Evolutionary conservation across 2,329 filamentous ascomycete genomes (phyloP).

Genomic region (Ceratocystis cubensis): DNA sequence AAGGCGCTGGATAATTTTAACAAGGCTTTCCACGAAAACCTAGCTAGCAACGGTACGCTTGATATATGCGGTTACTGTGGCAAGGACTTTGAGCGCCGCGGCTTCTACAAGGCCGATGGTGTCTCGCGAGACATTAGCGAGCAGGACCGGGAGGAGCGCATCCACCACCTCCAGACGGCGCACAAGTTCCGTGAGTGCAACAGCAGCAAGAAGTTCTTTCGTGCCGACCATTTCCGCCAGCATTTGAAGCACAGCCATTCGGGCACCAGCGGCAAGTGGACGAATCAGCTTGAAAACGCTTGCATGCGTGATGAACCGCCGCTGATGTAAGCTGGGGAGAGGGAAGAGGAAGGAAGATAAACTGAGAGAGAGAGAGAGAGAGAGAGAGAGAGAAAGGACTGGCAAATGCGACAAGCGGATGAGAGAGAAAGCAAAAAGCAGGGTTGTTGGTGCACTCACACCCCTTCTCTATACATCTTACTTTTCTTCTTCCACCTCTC

Average conservation of each 20-base stretch:
- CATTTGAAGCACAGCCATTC: conserved; percentile 96
- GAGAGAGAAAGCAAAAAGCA: not conserved
- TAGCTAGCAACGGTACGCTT: conserved; percentile 48
- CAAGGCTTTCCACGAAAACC: conserved; percentile 76
- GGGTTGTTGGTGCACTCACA: not conserved
- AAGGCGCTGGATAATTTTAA: conserved; percentile 67
- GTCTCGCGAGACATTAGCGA: conserved; percentile 47
- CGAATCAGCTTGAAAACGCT: conserved; percentile 90
- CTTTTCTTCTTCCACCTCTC: too few species aligned
- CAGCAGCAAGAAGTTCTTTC: conserved; percentile 93
- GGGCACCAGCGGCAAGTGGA: conserved; percentile 96
- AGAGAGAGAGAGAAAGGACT: not conserved
- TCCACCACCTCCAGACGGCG: conserved; percentile 74
- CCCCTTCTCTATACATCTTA: too few species aligned
- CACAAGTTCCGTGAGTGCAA: conserved; percentile 99
- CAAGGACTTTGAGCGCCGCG: conserved; percentile 57
- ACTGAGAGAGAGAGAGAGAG: not conserved
- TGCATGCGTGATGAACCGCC: conserved; percentile 80
- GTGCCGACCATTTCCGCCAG: conserved; percentile 94
- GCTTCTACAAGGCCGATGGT: conserved; percentile 28
- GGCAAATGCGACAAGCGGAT: not conserved
- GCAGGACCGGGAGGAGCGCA: conserved; percentile 75
- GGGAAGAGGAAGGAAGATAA: not conserved
- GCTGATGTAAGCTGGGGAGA: conserved; percentile 24
- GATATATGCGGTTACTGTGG: conserved; percentile 95